Evolutionary conservation across 805 yeast species (phyloP).

Genomic region (Metschnikowia amazonensis): DNA sequence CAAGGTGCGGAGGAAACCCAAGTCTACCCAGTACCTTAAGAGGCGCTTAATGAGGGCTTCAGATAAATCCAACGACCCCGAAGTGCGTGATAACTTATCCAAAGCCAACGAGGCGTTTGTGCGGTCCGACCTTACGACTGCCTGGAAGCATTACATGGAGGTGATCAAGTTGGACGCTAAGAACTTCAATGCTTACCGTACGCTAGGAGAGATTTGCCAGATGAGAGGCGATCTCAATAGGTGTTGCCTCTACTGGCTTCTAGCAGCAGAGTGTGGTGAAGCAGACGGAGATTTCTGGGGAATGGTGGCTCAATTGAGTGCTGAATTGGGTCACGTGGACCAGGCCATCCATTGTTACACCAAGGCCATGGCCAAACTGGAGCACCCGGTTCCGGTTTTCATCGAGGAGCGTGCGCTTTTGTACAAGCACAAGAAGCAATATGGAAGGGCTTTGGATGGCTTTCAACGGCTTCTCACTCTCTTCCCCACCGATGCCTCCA

Average conservation of each 20-base stretch:
- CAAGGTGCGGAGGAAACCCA: slow-evolving; percentile 39
- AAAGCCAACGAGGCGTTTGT: slow-evolving; percentile 82
- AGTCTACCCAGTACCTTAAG: slow-evolving; percentile 34
- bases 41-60: slow-evolving; percentile 34
- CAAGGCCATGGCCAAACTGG: slow-evolving; percentile 49
- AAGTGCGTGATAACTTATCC: slow-evolving; percentile 60
- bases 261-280: slow-evolving; percentile 75
- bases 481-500: slow-evolving; percentile 57
- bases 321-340: slow-evolving; percentile 60
- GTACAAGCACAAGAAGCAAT: slow-evolving; percentile 62
- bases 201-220: slow-evolving; percentile 79
- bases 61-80: slow-evolving; percentile 59
- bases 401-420: slow-evolving; percentile 63
- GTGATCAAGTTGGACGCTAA: slow-evolving; percentile 76
- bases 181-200: slow-evolving; percentile 80
- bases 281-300: slow-evolving; percentile 78
- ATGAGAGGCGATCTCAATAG: slow-evolving; percentile 63
- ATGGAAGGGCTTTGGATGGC: slow-evolving; percentile 70
- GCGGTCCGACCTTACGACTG: slow-evolving; percentile 52
- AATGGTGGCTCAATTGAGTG: slow-evolving; percentile 64
- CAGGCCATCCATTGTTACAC: slow-evolving; percentile 80
- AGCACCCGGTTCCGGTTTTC: slow-evolving; percentile 29
- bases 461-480: slow-evolving; percentile 52
- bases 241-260: slow-evolving; percentile 75
- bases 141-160: slow-evolving; percentile 56